Conservation (phyloP, 2,329 filamentous ascomycete genomes). For the Colletotrichum abscissum region DNA sequence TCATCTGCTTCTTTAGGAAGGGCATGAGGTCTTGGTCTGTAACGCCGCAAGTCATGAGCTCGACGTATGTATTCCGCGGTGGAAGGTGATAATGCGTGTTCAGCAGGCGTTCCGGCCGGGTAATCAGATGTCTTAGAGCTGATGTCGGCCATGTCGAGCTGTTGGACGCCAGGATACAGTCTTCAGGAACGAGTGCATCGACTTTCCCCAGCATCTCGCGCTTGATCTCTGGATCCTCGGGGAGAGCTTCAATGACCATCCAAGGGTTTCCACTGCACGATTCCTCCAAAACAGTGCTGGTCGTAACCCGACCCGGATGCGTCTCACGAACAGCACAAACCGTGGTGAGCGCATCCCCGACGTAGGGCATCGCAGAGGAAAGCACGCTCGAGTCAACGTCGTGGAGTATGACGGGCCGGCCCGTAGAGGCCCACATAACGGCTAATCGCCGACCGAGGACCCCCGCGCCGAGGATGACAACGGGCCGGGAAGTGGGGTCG, state of each 20-base stretch:
- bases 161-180: conserved; percentile 46
- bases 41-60: conserved; percentile 48
- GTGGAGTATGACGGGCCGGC: conserved; percentile 43
- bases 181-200: conserved; percentile 40
- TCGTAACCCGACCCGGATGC: conserved; percentile 41
- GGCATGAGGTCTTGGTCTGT: conserved; percentile 43
- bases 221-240: conserved; percentile 46
- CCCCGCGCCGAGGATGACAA: conserved; percentile 53
- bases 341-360: conserved; percentile 45
- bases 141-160: conserved; percentile 44
- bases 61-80: conserved; percentile 44
- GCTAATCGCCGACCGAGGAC: conserved; percentile 53
- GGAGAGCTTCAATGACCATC: conserved; percentile 47
- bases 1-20: conserved; percentile 43
- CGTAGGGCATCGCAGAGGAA: conserved; percentile 43
- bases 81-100: conserved; percentile 50
- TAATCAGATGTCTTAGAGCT: conserved; percentile 40
- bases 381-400: conserved; percentile 41
- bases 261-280: conserved; percentile 39
- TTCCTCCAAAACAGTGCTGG: conserved; percentile 38
- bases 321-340: conserved; percentile 44
- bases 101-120: conserved; percentile 41
- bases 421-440: conserved; percentile 44
- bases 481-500: conserved; percentile 48
- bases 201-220: conserved; percentile 41